Percentiles rank a stretch among this genome's conserved stretches.
These are phyloP conservation scores for Annulohypoxylon moriforme DNA, from an alignment of 495 filamentous ascomycete species.

Conservation along the genomic window DNA sequence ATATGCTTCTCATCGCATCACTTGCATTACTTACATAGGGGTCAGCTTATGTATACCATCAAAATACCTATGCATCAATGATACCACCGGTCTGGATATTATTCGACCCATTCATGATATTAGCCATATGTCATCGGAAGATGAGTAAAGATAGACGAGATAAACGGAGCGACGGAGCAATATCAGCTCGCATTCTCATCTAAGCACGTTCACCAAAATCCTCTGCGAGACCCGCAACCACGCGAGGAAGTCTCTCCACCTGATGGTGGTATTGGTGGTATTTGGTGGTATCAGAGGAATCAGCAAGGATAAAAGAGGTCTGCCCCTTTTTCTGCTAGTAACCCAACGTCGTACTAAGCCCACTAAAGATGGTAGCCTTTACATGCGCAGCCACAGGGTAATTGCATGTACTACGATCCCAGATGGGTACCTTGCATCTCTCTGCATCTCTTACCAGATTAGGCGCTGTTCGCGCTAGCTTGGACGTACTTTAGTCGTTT, in stretches of 20 bases:
- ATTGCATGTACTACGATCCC: slow-evolving; percentile 34
- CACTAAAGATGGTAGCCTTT: slow-evolving; percentile 37
- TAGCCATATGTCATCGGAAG: slow-evolving; percentile 8
- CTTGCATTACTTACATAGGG: not conserved
- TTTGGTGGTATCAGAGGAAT: slow-evolving; percentile 25
- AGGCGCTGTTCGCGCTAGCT: not conserved
- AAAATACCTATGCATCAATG: not conserved
- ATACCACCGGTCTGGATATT: no score
- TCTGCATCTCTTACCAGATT: slow-evolving; percentile 19
- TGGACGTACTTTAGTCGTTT: slow-evolving; percentile 33
- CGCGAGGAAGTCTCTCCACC: slow-evolving; percentile 40
- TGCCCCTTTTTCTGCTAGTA: slow-evolving; percentile 39
- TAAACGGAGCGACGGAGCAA: slow-evolving; percentile 9
- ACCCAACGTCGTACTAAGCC: slow-evolving; percentile 36
- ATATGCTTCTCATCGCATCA: slow-evolving; percentile 7
- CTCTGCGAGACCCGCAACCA: slow-evolving; percentile 39
- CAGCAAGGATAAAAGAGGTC: slow-evolving; percentile 28
- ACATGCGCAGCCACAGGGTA: slow-evolving; percentile 42
- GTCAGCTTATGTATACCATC: slow-evolving; percentile 1
- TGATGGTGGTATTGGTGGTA: slow-evolving; percentile 8
- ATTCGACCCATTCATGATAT: no score
- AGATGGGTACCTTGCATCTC: slow-evolving; percentile 30
- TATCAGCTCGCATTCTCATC: slow-evolving; percentile 1
- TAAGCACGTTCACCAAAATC: slow-evolving; percentile 11
- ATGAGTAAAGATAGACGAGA: not conserved